These are phyloP conservation scores for Oryza glumipatula DNA, from an alignment of 176 grass and related monocot genomes.

Conservation along the genomic window DNA sequence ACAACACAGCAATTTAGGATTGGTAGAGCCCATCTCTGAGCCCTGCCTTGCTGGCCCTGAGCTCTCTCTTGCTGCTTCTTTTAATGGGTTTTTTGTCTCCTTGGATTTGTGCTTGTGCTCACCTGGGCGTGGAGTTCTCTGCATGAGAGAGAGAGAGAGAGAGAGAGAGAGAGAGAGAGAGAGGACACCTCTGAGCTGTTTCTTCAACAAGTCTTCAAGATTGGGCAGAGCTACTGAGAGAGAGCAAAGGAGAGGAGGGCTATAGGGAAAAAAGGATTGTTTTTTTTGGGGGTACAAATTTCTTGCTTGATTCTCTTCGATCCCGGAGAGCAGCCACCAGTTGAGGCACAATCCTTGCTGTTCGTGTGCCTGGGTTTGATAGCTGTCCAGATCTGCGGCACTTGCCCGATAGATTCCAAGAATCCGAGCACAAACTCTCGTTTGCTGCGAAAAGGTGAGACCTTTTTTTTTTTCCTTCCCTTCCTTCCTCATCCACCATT, in stretches of 20 bases:
- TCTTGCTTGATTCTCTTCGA: constrained; percentile 51
- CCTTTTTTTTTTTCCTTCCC: constrained; percentile 12
- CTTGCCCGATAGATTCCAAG: constrained; percentile 55
- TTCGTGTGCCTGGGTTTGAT: constrained; percentile 42
- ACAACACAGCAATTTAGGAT: constrained; percentile 53
- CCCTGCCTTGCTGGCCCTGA: constrained; percentile 63
- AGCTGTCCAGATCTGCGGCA: constrained; percentile 60
- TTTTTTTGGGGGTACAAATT: constrained; percentile 34
- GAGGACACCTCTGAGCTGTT: constrained; percentile 34
- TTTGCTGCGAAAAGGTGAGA: constrained; percentile 48
- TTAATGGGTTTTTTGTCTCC: constrained; percentile 61
- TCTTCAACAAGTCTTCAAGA: constrained; percentile 28
- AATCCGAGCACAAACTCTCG: constrained; percentile 44
- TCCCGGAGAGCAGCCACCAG: constrained; percentile 29
- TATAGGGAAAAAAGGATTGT: background rate
- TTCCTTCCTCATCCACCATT: constrained; percentile 45
- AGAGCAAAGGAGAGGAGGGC: constrained; percentile 27
- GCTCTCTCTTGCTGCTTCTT: constrained; percentile 35
- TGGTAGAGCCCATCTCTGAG: constrained; percentile 73
- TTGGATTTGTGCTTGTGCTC: constrained; percentile 50
- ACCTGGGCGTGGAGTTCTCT: constrained; percentile 33
- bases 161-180: background rate
- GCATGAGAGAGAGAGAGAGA: constrained; percentile 22
- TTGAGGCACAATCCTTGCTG: constrained; percentile 45
- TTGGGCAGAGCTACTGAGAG: constrained; percentile 41